Conservation (phyloP, 805 yeast species). For the Hanseniaspora lachancei region DNA sequence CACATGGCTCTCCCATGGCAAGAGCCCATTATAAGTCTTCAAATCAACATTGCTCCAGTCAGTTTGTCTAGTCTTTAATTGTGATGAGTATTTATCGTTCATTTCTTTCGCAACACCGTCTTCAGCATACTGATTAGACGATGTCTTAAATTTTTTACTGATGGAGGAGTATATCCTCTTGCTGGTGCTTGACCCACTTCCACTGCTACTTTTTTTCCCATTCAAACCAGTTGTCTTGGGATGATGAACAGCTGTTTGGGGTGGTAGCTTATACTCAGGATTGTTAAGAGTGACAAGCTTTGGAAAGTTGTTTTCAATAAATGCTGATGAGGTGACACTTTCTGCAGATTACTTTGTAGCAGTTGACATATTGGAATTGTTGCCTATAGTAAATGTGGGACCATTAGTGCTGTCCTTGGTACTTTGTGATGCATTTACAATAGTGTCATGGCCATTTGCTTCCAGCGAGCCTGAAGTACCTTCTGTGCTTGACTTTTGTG, state of each 20-base stretch:
- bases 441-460: neutral
- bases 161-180: neutral
- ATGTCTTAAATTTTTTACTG: conserved; percentile 3
- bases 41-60: neutral
- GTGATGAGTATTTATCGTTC: neutral
- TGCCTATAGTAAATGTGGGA: neutral
- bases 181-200: neutral
- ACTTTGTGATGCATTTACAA: neutral
- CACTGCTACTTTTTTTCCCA: neutral
- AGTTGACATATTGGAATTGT: neutral
- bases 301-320: conserved; percentile 12
- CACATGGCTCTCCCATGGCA: conserved; percentile 10
- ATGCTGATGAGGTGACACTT: conserved; percentile 8
- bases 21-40: neutral
- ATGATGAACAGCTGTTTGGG: neutral
- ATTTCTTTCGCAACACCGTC: neutral
- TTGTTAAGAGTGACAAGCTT: neutral
- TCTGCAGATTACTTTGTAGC: conserved; percentile 4
- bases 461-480: neutral
- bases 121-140: neutral
- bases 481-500: neutral
- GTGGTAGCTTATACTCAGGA: neutral
- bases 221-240: neutral
- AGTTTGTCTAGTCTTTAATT: neutral
- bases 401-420: neutral